These are phyloP conservation scores for Pseudogymnoascus sp. DNA, from an alignment of 2,329 filamentous ascomycete species.

Conservation along the genomic window DNA sequence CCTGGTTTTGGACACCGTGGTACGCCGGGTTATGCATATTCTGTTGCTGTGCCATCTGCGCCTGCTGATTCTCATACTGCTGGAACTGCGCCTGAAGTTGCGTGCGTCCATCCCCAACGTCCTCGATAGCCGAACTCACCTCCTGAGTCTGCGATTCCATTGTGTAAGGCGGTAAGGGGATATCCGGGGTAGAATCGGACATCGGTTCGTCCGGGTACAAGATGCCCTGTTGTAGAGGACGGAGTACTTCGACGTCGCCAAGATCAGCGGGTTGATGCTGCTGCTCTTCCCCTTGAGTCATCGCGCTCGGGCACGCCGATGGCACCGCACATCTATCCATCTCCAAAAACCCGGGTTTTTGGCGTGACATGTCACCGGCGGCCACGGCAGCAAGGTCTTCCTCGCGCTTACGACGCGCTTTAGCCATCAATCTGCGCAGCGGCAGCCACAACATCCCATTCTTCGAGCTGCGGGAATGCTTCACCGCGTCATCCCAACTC, in stretches of 20 bases:
- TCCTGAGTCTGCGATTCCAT: not conserved
- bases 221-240: not conserved
- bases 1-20: not conserved
- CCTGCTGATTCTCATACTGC: conserved; percentile 15
- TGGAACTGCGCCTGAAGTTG: not conserved
- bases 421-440: conserved; percentile 53
- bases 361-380: conserved; percentile 15
- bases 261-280: not conserved
- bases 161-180: not conserved
- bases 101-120: not conserved
- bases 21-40: not conserved
- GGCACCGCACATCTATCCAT: not conserved
- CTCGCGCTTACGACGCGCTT: conserved; percentile 48
- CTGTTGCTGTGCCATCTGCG: conserved; percentile 12
- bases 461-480: conserved; percentile 31
- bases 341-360: not conserved
- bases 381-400: conserved; percentile 37
- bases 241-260: conserved; percentile 9
- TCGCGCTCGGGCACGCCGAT: not conserved
- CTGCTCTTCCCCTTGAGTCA: not conserved
- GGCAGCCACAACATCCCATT: conserved; percentile 59
- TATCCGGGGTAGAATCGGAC: not conserved
- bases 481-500: conserved; percentile 22
- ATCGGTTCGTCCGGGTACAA: not conserved
- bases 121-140: not conserved